Conservation (phyloP, 1,139 yeast species). For the Debaryomyces sp. region DNA sequence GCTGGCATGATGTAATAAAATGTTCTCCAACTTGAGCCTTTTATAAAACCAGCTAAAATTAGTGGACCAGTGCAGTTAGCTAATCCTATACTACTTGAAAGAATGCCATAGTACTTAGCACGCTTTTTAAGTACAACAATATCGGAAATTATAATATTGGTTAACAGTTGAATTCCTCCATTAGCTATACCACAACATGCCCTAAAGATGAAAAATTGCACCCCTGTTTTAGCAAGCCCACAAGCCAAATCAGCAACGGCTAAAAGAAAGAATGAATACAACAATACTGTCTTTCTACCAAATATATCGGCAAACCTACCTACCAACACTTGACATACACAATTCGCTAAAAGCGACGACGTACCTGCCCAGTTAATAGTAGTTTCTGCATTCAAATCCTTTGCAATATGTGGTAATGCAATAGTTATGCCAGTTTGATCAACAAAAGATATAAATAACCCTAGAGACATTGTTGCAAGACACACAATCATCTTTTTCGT, state of each 20-base stretch:
- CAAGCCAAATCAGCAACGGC: constrained; percentile 44
- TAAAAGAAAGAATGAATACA: constrained; percentile 32
- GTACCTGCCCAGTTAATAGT: constrained; percentile 58
- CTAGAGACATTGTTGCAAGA: constrained; percentile 14
- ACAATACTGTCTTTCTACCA: constrained; percentile 43
- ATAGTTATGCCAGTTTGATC: constrained; percentile 50
- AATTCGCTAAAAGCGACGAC: constrained; percentile 47
- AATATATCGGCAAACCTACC: constrained; percentile 49
- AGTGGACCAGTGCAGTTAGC: constrained; percentile 63
- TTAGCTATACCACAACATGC: constrained; percentile 50
- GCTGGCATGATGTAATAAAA: constrained; percentile 53
- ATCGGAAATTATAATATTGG: constrained; percentile 48
- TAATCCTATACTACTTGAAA: constrained; percentile 55
- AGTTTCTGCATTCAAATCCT: constrained; percentile 37
- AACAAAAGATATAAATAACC: constrained; percentile 28
- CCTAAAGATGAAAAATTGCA: constrained; percentile 44
- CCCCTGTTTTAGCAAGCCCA: constrained; percentile 43
- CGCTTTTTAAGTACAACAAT: constrained; percentile 45
- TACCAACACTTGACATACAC: constrained; percentile 47
- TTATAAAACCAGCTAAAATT: constrained; percentile 51
- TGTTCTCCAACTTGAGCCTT: constrained; percentile 51
- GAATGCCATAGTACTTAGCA: constrained; percentile 49
- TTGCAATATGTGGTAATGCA: constrained; percentile 38
- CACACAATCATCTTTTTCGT: constrained; percentile 32
- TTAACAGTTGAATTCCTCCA: constrained; percentile 46